Evolutionary conservation across 2,329 filamentous ascomycete genomes (phyloP).

Genomic region (Botrytis fabae): DNA sequence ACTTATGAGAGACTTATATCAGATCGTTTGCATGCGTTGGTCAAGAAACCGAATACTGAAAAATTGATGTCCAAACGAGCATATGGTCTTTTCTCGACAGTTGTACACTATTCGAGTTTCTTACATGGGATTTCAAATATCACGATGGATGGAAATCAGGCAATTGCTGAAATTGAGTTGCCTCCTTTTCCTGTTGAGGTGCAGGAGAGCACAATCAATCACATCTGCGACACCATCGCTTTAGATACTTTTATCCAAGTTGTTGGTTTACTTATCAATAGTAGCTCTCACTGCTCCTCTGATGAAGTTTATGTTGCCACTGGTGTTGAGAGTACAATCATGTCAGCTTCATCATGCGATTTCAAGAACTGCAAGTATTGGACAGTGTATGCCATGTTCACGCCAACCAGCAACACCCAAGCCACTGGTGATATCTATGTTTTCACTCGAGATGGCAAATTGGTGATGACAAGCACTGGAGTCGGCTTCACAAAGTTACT

Average conservation of each 20-base stretch:
- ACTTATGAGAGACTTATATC: constrained; percentile 6
- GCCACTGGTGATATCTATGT: constrained; percentile 21
- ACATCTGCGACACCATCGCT: constrained; percentile 14
- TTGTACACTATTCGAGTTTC: constrained; percentile 10
- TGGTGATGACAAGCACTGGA: background rate
- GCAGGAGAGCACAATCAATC: background rate
- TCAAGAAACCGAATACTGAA: background rate
- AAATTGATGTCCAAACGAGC: constrained; percentile 19
- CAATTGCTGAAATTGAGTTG: constrained; percentile 7
- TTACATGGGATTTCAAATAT: constrained; percentile 9
- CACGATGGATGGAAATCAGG: constrained; percentile 2
- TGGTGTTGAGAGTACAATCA: constrained; percentile 2
- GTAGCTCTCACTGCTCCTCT: background rate
- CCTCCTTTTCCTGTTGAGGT: background rate
- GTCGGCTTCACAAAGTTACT: constrained; percentile 8
- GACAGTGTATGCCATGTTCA: constrained; percentile 22
- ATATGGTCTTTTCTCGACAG: constrained; percentile 9
- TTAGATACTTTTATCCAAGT: constrained; percentile 43
- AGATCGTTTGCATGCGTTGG: background rate
- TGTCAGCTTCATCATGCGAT: background rate
- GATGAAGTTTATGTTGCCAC: constrained; percentile 5
- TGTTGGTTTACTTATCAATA: constrained; percentile 35
- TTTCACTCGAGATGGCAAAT: constrained; percentile 10
- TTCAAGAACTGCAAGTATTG: constrained; percentile 5
- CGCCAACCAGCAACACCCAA: background rate